Conservation (phyloP, 176 grass and related monocot species). For the Microstegium vimineum region DNA sequence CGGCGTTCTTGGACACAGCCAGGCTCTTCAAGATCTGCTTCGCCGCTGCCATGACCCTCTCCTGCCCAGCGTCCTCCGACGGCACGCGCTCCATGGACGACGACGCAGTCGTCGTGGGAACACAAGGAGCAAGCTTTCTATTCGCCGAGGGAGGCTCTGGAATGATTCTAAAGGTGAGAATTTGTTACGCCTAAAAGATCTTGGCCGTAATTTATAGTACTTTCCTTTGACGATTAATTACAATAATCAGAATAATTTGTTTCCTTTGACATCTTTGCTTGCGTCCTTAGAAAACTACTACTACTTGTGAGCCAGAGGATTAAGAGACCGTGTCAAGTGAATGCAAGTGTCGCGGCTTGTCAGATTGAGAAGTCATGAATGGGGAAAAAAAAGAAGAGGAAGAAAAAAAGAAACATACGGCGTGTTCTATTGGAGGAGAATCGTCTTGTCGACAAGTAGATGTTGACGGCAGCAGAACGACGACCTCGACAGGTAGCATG, state of each 20-base stretch:
- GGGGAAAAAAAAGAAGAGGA: background rate
- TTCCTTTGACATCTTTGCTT: background rate
- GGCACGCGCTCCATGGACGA: background rate
- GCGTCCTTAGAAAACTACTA: background rate
- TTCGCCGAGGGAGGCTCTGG: background rate
- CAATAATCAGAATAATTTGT: background rate
- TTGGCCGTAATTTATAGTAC: background rate
- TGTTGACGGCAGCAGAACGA: background rate
- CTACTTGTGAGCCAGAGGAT: background rate
- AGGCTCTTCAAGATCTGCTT: constrained; percentile 56
- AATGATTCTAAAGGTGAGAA: background rate
- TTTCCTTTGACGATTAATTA: background rate
- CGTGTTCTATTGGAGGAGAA: background rate
- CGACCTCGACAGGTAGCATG: background rate
- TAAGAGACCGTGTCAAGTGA: constrained; percentile 10
- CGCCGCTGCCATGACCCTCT: constrained; percentile 55
- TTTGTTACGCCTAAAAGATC: background rate
- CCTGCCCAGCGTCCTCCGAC: constrained; percentile 30
- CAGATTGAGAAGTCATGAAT: background rate
- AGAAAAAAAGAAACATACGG: background rate
- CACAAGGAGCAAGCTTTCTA: background rate
- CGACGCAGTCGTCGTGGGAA: background rate
- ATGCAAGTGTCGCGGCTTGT: background rate
- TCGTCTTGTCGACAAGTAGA: background rate
- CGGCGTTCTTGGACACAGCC: constrained; percentile 41